phyloP scores from a whole-genome alignment of 2,329 filamentous ascomycete species.

The Alternaria triticimaculans region DNA sequence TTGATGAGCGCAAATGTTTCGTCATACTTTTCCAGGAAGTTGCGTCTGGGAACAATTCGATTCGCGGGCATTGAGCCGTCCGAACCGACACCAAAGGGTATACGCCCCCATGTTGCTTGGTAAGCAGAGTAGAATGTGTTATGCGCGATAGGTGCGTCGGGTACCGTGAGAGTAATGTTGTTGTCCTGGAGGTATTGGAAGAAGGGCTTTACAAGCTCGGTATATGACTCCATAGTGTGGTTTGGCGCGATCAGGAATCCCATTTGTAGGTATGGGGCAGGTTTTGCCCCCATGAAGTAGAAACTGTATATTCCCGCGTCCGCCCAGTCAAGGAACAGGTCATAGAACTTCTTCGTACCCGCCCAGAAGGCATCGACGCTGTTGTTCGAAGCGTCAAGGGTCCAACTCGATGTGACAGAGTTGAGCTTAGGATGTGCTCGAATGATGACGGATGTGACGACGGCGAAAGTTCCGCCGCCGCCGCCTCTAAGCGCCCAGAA shows the following conservation, averaged over 20 bases:
- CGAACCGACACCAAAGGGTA: too few species aligned
- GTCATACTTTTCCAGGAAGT: too few species aligned
- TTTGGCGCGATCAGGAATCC: constrained; percentile 23
- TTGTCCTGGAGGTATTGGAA: constrained; percentile 17
- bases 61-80: too few species aligned
- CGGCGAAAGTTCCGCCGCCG: constrained; percentile 28
- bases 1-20: too few species aligned
- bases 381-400: constrained; percentile 23
- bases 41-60: too few species aligned
- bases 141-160: constrained; percentile 27
- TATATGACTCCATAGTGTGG: constrained; percentile 19
- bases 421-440: constrained; percentile 28
- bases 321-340: constrained; percentile 18
- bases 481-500: constrained; percentile 36
- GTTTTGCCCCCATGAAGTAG: constrained; percentile 23
- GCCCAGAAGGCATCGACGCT: constrained; percentile 26
- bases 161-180: constrained; percentile 27
- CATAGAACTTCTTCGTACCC: constrained; percentile 18
- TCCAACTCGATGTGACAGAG: constrained; percentile 32
- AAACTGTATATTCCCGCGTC: constrained; percentile 25
- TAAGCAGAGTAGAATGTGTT: background rate
- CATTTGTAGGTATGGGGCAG: constrained; percentile 17
- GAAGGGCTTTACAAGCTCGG: constrained; percentile 16
- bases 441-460: constrained; percentile 21
- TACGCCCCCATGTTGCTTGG: too few species aligned